Percentiles rank a stretch among this genome's conserved stretches.
phyloP scores from a whole-genome alignment of 371 early-diverging fungal species.

The Rhizopus delemar region DNA sequence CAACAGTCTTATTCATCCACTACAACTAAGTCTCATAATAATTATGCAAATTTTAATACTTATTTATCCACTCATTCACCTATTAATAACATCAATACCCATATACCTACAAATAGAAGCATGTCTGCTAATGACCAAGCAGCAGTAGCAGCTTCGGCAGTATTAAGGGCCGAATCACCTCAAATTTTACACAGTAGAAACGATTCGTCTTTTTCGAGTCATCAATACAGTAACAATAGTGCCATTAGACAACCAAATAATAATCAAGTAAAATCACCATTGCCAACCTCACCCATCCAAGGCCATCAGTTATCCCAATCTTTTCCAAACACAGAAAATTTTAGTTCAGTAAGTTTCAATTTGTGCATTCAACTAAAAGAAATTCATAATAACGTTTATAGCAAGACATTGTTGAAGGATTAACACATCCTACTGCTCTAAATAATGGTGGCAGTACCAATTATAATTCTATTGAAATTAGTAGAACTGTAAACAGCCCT shows the following conservation, averaged over 20 bases:
- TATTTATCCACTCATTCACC: slow-evolving; percentile 12
- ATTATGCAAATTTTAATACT: slow-evolving; percentile 11
- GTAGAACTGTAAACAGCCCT: slow-evolving; percentile 1
- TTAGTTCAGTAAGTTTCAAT: slow-evolving; percentile 18
- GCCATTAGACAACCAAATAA: slow-evolving; percentile 6
- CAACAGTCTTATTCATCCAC: slow-evolving; percentile 2
- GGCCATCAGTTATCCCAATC: slow-evolving; percentile 4
- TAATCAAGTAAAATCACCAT: slow-evolving; percentile 3
- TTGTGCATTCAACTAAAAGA: background rate
- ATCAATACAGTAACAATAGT: background rate
- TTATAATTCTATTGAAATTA: slow-evolving; percentile 1
- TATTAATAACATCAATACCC: slow-evolving; percentile 7
- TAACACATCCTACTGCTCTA: slow-evolving; percentile 8
- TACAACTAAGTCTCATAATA: background rate
- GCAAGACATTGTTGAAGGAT: slow-evolving; percentile 15
- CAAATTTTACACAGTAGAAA: slow-evolving; percentile 1
- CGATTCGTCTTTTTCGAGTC: background rate
- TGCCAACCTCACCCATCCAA: background rate
- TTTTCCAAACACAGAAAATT: slow-evolving; percentile 8
- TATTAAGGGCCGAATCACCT: background rate
- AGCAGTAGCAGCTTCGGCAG: background rate
- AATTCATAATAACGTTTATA: background rate
- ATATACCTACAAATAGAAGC: slow-evolving; percentile 3
- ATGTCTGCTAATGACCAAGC: background rate
- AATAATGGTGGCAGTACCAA: background rate